Evolutionary conservation across 2,329 filamentous ascomycete species (phyloP).

Genomic region (Colletotrichum navitas): DNA sequence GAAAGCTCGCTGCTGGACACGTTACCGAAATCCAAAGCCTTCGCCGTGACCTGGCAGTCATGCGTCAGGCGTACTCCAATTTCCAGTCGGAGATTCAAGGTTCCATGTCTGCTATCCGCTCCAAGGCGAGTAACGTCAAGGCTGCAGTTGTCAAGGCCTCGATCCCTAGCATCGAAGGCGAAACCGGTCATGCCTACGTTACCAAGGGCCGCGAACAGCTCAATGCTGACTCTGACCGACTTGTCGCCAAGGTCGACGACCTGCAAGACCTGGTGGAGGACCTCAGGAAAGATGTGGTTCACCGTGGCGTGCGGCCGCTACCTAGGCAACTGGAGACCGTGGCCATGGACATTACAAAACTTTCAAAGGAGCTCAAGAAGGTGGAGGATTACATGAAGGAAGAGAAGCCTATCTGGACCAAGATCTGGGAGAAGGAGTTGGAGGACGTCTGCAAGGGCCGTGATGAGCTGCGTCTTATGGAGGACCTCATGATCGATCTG

Average conservation of each 20-base stretch:
- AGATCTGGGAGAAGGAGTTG: slow-evolving; percentile 98
- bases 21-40: slow-evolving; percentile 84
- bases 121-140: slow-evolving; percentile 87
- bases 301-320: slow-evolving; percentile 89
- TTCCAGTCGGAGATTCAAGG: slow-evolving; percentile 90
- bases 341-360: slow-evolving; percentile 85
- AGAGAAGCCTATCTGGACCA: slow-evolving; percentile 97
- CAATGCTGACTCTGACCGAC: slow-evolving; percentile 86
- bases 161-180: slow-evolving; percentile 79
- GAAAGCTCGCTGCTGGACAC: slow-evolving; percentile 70
- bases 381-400: slow-evolving; percentile 92
- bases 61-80: slow-evolving; percentile 92
- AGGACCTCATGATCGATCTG: slow-evolving; percentile 92
- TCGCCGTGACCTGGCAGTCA: slow-evolving; percentile 87
- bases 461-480: slow-evolving; percentile 94
- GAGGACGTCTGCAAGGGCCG: slow-evolving; percentile 96
- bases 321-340: slow-evolving; percentile 91
- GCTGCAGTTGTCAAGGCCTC: slow-evolving; percentile 76
- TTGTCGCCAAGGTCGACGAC: slow-evolving; percentile 94
- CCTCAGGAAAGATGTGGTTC: slow-evolving; percentile 95
- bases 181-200: slow-evolving; percentile 88
- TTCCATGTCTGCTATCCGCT: slow-evolving; percentile 86
- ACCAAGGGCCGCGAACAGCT: slow-evolving; percentile 88
- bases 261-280: slow-evolving; percentile 98
- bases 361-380: slow-evolving; percentile 89